Conservation (phyloP, 2,329 filamentous ascomycete genomes). For the Trichocomaceae sp. region DNA sequence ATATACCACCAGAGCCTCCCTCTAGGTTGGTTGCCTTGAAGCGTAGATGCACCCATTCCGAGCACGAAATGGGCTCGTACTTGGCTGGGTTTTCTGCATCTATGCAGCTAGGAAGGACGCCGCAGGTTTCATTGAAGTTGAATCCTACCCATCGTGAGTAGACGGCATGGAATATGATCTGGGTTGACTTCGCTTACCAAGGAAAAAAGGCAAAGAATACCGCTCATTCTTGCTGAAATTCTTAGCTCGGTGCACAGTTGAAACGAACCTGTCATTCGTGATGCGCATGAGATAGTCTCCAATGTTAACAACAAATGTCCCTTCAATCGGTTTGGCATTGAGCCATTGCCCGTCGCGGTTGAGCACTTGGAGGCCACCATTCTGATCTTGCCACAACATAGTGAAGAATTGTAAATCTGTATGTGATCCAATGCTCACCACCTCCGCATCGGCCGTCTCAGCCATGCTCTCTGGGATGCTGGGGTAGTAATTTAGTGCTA, state of each 20-base stretch:
- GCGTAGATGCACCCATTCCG: neutral
- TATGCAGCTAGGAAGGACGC: neutral
- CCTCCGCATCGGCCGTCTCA: neutral
- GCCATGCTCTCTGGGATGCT: neutral
- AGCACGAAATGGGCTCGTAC: slow-evolving; percentile 4
- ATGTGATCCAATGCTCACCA: slow-evolving; percentile 14
- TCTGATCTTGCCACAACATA: slow-evolving; percentile 13
- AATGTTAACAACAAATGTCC: slow-evolving; percentile 15
- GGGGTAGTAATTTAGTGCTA: slow-evolving; percentile 16
- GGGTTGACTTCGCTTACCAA: neutral
- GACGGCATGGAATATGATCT: neutral
- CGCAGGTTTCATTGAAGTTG: slow-evolving; percentile 4
- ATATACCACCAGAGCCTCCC: slow-evolving; percentile 16
- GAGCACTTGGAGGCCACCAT: slow-evolving; percentile 12
- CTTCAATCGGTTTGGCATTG: slow-evolving; percentile 9
- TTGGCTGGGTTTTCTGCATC: neutral
- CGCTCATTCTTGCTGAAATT: slow-evolving; percentile 10
- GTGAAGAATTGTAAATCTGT: slow-evolving; percentile 16
- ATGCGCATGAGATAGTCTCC: slow-evolving; percentile 12
- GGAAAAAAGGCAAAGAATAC: slow-evolving; percentile 14
- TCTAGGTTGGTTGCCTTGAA: neutral
- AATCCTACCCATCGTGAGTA: neutral
- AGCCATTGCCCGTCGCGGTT: slow-evolving; percentile 16
- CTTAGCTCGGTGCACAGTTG: slow-evolving; percentile 12
- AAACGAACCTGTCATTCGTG: slow-evolving; percentile 14